phyloP scores from a whole-genome alignment of 2,329 filamentous ascomycete species.

The Incumbomyces lentus region DNA sequence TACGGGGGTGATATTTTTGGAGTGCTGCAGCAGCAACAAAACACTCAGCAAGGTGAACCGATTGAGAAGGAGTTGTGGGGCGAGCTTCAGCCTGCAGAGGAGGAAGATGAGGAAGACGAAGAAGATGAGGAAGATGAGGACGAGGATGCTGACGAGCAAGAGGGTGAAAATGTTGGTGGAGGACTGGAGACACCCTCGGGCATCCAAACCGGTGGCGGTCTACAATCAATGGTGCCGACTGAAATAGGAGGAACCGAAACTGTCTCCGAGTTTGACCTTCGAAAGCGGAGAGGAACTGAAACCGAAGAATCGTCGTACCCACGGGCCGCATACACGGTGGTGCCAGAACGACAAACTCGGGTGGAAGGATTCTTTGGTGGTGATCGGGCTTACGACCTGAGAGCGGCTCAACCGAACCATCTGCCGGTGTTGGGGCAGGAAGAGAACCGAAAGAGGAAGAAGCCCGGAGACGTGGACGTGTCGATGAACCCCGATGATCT shows the following conservation, averaged over 20 bases:
- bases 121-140: slow-evolving; percentile 57
- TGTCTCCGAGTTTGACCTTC: slow-evolving; percentile 77
- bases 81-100: slow-evolving; percentile 67
- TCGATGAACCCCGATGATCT: slow-evolving; percentile 79
- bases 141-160: slow-evolving; percentile 56
- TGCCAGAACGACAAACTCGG: slow-evolving; percentile 77
- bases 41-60: slow-evolving; percentile 59
- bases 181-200: slow-evolving; percentile 67
- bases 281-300: slow-evolving; percentile 79
- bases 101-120: slow-evolving; percentile 52
- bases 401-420: slow-evolving; percentile 41
- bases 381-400: slow-evolving; percentile 85
- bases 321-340: slow-evolving; percentile 74
- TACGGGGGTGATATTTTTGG: slow-evolving; percentile 95
- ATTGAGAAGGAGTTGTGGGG: slow-evolving; percentile 87
- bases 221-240: slow-evolving; percentile 69
- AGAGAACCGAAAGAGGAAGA: slow-evolving; percentile 74
- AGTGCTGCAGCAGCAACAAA: slow-evolving; percentile 53
- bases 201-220: slow-evolving; percentile 68
- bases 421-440: slow-evolving; percentile 74
- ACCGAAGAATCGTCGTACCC: slow-evolving; percentile 70
- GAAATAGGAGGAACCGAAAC: slow-evolving; percentile 68
- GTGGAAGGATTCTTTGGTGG: slow-evolving; percentile 93
- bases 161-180: slow-evolving; percentile 50
- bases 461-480: slow-evolving; percentile 89